Base-by-base conservation (phyloP, 163 green algal genomes). In the Chlamydomonas reinhardtii region DNA sequence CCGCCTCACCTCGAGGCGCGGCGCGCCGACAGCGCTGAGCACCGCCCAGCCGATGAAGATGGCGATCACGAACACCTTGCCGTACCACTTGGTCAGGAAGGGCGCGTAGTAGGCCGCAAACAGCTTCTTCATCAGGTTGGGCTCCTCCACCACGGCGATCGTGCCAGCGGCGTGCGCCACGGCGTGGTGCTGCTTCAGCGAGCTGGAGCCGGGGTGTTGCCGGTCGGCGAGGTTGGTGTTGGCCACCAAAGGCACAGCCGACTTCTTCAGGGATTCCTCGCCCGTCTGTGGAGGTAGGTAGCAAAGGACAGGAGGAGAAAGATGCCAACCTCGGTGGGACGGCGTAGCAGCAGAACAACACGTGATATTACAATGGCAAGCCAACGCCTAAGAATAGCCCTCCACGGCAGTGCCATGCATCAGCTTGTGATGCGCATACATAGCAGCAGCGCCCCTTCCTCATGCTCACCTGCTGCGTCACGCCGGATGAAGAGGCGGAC, bases 91-190 rank as follows among this genome's bases (percentile, higher is more conserved):
- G n/a, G 65, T 73, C 52, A 92, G 79, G 34, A 82, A 52, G 11
- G 65, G 72, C 19, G 74, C 88, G 39, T 86, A 90, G 75, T 85
- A 84, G 61, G 73, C 59, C 11, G 35, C 15, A 39, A 92, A 88
- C 17, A 90, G 61, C 35, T 20, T 24, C 73, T 88, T 90, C 56
- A 92, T 52, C 14, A 80, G 32, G 83, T 83, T 82, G 76, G 62
- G 76, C 64, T 84, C 66, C 66, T 73, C 64, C 4, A 5, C 0
- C 19, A 35, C 62, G 34, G 9, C 29, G n/a, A n/a, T n/a, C n/a
- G n/a, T n/a, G 73, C 29, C n/a, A 29, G n/a, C 15, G 48, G n/a
- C 20, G 73, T 24, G 22, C 37, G 72, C 11, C 25, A 43, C 39
- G 66, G 22, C 25, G 25, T 69, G 62, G 3, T 29, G 62, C 62